Evolutionary conservation across 1,284 basidiomycete species (phyloP), one percentile per base, ranked within the genome.

Genomic region (Tilletia walkeri): DNA sequence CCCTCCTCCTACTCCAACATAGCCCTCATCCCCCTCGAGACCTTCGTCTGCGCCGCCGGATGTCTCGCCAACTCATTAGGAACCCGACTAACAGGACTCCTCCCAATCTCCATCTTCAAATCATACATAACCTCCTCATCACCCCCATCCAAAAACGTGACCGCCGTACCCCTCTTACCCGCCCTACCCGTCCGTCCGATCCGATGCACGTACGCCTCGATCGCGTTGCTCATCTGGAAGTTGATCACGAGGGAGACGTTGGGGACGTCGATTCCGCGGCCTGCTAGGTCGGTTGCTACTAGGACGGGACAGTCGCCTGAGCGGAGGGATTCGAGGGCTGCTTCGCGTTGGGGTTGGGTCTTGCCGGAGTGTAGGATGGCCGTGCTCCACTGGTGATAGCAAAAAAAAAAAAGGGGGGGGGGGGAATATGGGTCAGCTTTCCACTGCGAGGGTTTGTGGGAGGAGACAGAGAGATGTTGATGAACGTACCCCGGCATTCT

Each of bases 141-240:
- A 78, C 93, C 90, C 81, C 95, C 24, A 61, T 91, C 92, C 73
- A 99, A 86, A 88, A 99, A 97, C 24, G 96, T 98, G 82, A 98
- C 93, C 12, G 96, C 89, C 0, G 89, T 88, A 69, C 95, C 95
- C 81, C 89, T 88, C 85, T 98, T 99, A 65, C 95, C 95, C 16
- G 96, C 95, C 86, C 95, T 91, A 80, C 95, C 95, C 63, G 95
- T 99, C 82, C 95, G 70, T 89, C 95, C 95, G 79, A 99, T 97
- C 84, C 96, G 90, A 85, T 99, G 95, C 68, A 97, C 92, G 83
- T 98, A 98, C 67, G 91, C 92, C 84, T 99, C 95, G 84, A 99
- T 98, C 38, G 91, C 92, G 79, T 89, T 90, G 10, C 94, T 89
- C 94, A 99, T 98, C 85, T 95, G 93, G 87, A 90, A 99, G 85